Conservation (phyloP, 345 rosid genomes). For the Eucalyptus pauciflora region DNA sequence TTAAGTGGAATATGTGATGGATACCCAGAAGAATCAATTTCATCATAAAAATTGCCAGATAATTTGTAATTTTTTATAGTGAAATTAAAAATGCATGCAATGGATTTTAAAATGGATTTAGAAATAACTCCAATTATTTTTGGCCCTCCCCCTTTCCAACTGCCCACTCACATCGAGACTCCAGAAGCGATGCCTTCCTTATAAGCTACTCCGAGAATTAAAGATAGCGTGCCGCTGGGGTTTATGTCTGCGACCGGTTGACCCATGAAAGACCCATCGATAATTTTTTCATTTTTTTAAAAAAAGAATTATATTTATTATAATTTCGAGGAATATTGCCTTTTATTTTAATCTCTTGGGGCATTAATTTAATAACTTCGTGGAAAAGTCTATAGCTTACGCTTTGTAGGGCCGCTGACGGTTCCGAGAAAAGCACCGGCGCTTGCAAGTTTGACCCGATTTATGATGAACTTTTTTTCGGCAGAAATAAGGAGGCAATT, state of each 20-base stretch:
- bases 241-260: background rate
- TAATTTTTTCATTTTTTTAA: background rate
- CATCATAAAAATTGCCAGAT: background rate
- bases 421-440: background rate
- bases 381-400: background rate
- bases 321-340: background rate
- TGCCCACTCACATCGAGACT: background rate
- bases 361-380: background rate
- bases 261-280: background rate
- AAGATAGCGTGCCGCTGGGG: background rate
- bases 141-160: background rate
- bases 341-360: background rate
- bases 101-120: background rate
- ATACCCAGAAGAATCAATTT: background rate
- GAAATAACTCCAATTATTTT: background rate
- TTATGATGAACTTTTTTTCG: background rate
- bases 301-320: background rate
- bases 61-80: background rate
- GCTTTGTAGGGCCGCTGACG: background rate
- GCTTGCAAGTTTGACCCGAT: background rate
- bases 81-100: background rate
- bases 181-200: background rate
- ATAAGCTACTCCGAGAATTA: background rate
- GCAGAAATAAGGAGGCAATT: background rate
- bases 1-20: background rate